phyloP scores from a whole-genome alignment of 495 filamentous ascomycete genomes.

The Xylaria palmicola region DNA sequence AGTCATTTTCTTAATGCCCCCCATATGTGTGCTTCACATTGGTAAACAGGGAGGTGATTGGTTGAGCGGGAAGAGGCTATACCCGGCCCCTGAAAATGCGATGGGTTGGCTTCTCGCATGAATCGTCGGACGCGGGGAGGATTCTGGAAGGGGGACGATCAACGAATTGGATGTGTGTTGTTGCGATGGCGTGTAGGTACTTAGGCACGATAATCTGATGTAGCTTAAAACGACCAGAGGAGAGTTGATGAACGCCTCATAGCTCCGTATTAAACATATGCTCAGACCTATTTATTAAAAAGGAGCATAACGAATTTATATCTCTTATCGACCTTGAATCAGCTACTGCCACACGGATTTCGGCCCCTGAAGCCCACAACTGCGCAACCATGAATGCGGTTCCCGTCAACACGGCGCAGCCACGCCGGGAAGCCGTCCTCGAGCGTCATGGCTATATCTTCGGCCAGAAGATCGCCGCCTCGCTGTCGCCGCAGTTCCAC shows the following conservation, averaged over 20 bases:
- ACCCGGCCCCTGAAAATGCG: neutral
- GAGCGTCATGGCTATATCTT: slow-evolving; percentile 55
- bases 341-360: neutral
- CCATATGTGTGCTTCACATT: no score
- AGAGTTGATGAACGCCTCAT: no score
- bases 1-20: neutral
- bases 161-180: no score
- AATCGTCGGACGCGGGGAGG: neutral
- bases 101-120: neutral
- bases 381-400: neutral
- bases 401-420: neutral
- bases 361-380: neutral
- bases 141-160: no score
- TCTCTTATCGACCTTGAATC: neutral
- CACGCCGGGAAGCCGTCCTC: slow-evolving; percentile 32
- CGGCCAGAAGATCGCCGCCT: slow-evolving; percentile 57
- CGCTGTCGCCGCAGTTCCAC: slow-evolving; percentile 70
- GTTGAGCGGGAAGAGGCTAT: neutral
- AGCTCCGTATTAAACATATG: no score
- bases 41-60: no score
- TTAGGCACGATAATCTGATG: neutral
- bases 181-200: no score
- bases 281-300: no score
- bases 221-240: no score
- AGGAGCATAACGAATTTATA: no score